Percentiles rank a stretch among this genome's conserved stretches.
These are phyloP conservation scores for Alternaria angustiovoidea DNA, from an alignment of 2,329 filamentous ascomycete genomes.

Conservation along the genomic window DNA sequence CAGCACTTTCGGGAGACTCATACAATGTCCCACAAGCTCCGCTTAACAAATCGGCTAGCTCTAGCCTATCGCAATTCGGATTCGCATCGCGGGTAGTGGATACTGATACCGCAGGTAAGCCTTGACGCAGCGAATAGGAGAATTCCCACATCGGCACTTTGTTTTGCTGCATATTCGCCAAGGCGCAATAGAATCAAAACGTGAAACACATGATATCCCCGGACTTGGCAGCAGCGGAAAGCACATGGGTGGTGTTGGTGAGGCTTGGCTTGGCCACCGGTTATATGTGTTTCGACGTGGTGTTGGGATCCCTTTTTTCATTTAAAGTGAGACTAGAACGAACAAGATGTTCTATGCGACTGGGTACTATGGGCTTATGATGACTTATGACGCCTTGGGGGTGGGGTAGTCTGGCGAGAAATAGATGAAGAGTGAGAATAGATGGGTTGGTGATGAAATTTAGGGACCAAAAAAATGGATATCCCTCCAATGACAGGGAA, in stretches of 20 bases:
- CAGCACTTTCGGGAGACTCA: background rate
- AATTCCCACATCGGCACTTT: background rate
- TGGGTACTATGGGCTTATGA: slow-evolving; percentile 6
- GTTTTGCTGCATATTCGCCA: slow-evolving; percentile 8
- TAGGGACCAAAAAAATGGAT: slow-evolving; percentile 2
- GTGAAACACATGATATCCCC: slow-evolving; percentile 23
- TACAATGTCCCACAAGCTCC: background rate
- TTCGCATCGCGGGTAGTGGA: background rate
- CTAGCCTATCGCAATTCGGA: background rate
- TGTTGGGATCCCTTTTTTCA: slow-evolving; percentile 19
- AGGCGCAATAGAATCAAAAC: slow-evolving; percentile 5
- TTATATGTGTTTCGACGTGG: slow-evolving; percentile 15
- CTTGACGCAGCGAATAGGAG: background rate
- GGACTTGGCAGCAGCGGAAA: slow-evolving; percentile 19
- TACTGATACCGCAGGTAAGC: background rate
- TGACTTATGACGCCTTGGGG: slow-evolving; percentile 3
- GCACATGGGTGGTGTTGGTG: slow-evolving; percentile 6
- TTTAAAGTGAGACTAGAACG: slow-evolving; percentile 16
- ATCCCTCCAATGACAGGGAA: background rate
- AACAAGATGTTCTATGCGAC: background rate
- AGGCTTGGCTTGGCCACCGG: slow-evolving; percentile 18
- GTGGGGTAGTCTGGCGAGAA: slow-evolving; percentile 1
- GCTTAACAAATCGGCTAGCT: background rate
- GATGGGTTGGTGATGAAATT: slow-evolving; percentile 4
- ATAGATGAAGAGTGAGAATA: slow-evolving; percentile 14